Evolutionary conservation across 2,329 filamentous ascomycete species (phyloP).

Genomic region (Pseudogymnoascus sp.): DNA sequence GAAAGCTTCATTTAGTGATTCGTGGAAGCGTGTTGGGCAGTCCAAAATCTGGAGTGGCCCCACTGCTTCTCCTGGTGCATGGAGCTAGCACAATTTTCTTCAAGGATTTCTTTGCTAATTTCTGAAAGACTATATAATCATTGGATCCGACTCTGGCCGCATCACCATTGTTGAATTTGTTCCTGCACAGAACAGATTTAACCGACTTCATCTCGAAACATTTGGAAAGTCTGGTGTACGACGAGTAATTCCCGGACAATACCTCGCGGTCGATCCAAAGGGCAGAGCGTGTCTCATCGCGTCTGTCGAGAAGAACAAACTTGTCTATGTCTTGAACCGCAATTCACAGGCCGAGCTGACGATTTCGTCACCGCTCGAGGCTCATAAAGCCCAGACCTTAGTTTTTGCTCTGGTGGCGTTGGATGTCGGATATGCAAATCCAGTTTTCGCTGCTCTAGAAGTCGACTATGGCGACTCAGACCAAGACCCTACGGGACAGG

Average conservation of each 20-base stretch:
- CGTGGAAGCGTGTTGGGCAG: slow-evolving; percentile 51
- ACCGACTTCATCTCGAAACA: slow-evolving; percentile 86
- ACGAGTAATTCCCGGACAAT: slow-evolving; percentile 90
- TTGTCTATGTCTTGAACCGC: slow-evolving; percentile 95
- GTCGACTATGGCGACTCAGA: slow-evolving; percentile 88
- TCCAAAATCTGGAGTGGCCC: slow-evolving; percentile 21
- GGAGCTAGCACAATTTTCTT: slow-evolving; percentile 1
- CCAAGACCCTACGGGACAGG: slow-evolving; percentile 79
- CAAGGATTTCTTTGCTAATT: slow-evolving; percentile 9
- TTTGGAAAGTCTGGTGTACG: slow-evolving; percentile 96
- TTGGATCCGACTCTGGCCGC: slow-evolving; percentile 90
- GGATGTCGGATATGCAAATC: slow-evolving; percentile 95
- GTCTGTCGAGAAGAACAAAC: slow-evolving; percentile 96
- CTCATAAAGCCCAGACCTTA: slow-evolving; percentile 84
- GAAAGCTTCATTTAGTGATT: slow-evolving; percentile 62
- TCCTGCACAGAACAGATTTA: slow-evolving; percentile 76
- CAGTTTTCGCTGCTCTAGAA: slow-evolving; percentile 90
- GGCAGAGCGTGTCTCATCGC: slow-evolving; percentile 91
- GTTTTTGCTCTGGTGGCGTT: slow-evolving; percentile 82
- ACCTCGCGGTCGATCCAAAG: slow-evolving; percentile 90
- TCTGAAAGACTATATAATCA: slow-evolving; percentile 78
- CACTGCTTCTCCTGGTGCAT: slow-evolving; percentile 7
- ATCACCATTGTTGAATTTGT: slow-evolving; percentile 92
- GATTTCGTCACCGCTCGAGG: slow-evolving; percentile 94
- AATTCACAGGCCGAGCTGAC: slow-evolving; percentile 91